Evolutionary conservation across 2,329 filamentous ascomycete species (phyloP), one percentile per base, ranked within the genome.

Genomic region (Exophiala sp.): DNA sequence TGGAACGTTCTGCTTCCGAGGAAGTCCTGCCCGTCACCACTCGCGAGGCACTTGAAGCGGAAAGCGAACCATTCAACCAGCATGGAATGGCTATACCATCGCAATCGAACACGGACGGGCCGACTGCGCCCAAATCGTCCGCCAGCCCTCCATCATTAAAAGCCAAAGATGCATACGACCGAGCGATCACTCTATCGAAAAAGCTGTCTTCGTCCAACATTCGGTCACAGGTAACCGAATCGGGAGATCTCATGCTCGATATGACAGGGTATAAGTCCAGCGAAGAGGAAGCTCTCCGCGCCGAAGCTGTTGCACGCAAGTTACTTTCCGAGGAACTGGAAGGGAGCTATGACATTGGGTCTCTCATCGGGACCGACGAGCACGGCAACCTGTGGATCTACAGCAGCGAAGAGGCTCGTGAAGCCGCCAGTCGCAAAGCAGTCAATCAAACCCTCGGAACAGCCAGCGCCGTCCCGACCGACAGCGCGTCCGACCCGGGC

Each of bases 331-430:
- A 98, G 64, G 91, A 97, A 68, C 72, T 97, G 11, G 87, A 95
- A 62, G 93, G 90, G 18, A 89, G 91, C 64, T 96, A 96, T 66
- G 93, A 98, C 65, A 95, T 98, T 61, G 93, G 93, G 4, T 85
- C 91, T 1, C 76, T 98, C 23, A 95, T 98, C 61, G 93, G 90
- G 10, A 91, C 93, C 38, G 93, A 98, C 64, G 89, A 95, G 63
- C 82, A 93, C 52, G 93, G 93, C 5, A 98, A 98, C 62, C 76
- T 98, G n/a, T 97, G 93, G 91, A 97, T 98, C 59, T 98, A 98
- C 71, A 93, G 89, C 70, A 97, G 90, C 62, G 90, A 97, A 67
- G 90, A 95, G 64, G 89, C 93, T 19, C 97, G 96, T 64, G 85
- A 93, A 62, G 85, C 86, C 5, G 91, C 91, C 24, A 84, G 84